Conservation (phyloP, 2,329 filamentous ascomycete genomes). For the Corniculantispora saksenae region DNA sequence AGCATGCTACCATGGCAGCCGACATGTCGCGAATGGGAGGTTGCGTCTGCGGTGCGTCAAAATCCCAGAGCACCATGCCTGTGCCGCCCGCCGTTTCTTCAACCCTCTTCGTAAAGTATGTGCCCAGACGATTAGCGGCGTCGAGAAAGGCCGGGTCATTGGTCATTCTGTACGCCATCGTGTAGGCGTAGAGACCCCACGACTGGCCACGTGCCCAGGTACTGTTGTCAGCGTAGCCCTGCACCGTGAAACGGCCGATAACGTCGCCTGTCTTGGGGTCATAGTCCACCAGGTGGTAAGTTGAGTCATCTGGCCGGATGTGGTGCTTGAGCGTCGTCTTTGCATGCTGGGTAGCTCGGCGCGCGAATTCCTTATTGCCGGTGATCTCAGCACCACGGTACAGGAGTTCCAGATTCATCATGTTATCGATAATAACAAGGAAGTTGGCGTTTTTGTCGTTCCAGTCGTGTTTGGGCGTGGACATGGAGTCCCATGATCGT, state of each 20-base stretch:
- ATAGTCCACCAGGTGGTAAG: conserved; percentile 22
- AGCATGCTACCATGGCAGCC: conserved; percentile 20
- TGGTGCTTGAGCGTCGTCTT: conserved; percentile 16
- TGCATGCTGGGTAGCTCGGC: conserved; percentile 20
- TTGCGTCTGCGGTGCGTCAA: conserved; percentile 24
- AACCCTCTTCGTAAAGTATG: conserved; percentile 19
- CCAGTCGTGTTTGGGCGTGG: conserved; percentile 13
- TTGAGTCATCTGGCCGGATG: conserved; percentile 19
- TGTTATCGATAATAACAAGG: conserved; percentile 23
- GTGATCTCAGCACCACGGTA: conserved; percentile 20
- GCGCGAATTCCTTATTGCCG: conserved; percentile 14
- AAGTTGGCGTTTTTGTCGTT: conserved; percentile 16
- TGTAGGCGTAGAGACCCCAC: conserved; percentile 21
- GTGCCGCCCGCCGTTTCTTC: conserved; percentile 2
- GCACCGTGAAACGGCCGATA: conserved; percentile 20
- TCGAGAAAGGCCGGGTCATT: conserved; percentile 19
- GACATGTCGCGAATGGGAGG: conserved; percentile 17
- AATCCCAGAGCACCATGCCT: conserved; percentile 20
- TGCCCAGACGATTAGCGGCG: conserved; percentile 1
- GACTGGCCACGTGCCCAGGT: conserved; percentile 22
- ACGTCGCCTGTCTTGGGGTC: conserved; percentile 20
- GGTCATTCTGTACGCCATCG: conserved; percentile 19
- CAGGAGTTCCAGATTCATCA: conserved; percentile 25
- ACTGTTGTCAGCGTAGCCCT: conserved; percentile 20
- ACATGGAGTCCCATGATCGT: conserved; percentile 21